Evolutionary conservation across 768 basidiomycete species (phyloP).

Genomic region (Candolleomyces aberdarensis): DNA sequence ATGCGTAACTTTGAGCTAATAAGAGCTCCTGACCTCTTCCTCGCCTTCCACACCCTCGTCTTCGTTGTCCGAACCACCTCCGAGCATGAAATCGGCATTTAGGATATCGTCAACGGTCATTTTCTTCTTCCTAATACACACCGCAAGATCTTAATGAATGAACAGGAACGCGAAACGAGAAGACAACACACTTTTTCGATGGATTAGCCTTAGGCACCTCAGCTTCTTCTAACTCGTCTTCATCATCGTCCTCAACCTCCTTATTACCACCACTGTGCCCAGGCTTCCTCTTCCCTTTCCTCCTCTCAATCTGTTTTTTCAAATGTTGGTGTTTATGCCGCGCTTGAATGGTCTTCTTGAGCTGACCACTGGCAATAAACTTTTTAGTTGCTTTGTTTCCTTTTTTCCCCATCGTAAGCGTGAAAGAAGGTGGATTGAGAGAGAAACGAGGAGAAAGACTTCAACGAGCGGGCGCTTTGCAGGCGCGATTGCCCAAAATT

Average conservation of each 20-base stretch:
- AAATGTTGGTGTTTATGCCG: conserved; percentile 79
- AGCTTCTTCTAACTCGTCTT: conserved; percentile 31
- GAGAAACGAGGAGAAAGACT: not conserved
- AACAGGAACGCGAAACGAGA: too few species aligned
- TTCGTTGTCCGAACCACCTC: conserved; percentile 47
- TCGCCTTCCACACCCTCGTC: conserved; percentile 17
- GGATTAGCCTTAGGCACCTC: conserved; percentile 10
- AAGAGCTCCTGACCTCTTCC: conserved; percentile 14
- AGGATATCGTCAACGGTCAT: conserved; percentile 81
- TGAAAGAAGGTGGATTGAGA: not conserved
- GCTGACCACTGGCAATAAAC: conserved; percentile 83
- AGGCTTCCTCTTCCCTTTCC: conserved; percentile 33
- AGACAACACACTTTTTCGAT: not conserved
- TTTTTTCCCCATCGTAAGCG: conserved; percentile 20
- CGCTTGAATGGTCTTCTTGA: conserved; percentile 82
- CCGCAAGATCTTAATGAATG: too few species aligned
- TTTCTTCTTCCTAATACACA: conserved; percentile 38
- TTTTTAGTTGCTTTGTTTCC: conserved; percentile 74
- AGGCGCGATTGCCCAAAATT: not conserved
- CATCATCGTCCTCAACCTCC: conserved; percentile 33
- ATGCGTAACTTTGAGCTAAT: not conserved
- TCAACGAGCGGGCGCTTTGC: not conserved
- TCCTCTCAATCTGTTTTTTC: conserved; percentile 65
- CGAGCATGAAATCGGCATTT: conserved; percentile 69
- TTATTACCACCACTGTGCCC: conserved; percentile 31